Evolutionary conservation across 164 flowering plant species (phyloP).

Genomic region (Chloranthus sessilifolius): DNA sequence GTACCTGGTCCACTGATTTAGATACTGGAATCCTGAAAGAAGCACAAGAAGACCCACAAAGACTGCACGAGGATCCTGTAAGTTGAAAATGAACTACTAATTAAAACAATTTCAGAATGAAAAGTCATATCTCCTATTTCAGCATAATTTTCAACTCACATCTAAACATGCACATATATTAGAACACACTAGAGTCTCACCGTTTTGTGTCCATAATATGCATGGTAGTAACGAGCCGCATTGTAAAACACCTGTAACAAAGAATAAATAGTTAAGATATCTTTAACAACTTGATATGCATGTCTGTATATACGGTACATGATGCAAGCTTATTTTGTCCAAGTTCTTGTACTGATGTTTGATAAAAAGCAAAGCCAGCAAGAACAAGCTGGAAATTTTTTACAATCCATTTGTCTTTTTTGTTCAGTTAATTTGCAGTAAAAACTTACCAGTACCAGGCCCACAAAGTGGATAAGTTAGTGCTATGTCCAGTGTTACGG

Average conservation of each 20-base stretch:
- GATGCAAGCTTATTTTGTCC: no score
- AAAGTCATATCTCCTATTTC: neutral
- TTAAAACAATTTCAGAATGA: neutral
- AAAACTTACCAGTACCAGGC: no score
- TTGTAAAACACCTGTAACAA: conserved; percentile 79
- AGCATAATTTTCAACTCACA: conserved; percentile 1
- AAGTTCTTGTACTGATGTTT: no score
- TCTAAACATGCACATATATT: neutral
- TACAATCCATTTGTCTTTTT: no score
- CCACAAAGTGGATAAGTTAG: no score
- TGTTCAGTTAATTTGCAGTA: no score
- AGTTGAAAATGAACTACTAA: conserved; percentile 7
- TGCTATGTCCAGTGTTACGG: no score
- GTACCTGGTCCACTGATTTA: conserved; percentile 90
- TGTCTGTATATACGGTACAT: no score
- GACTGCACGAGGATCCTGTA: conserved; percentile 88
- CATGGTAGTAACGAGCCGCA: conserved; percentile 83
- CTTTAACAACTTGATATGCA: no score
- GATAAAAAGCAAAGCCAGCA: no score
- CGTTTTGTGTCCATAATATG: conserved; percentile 95
- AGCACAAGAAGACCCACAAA: conserved; percentile 79
- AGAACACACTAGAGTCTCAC: conserved; percentile 38
- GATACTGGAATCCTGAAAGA: conserved; percentile 77
- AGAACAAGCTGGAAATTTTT: no score
- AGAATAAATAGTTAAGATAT: conserved; percentile 3